phyloP scores from a whole-genome alignment of 768 basidiomycete genomes.

The Mycena olivaceomarginata region DNA sequence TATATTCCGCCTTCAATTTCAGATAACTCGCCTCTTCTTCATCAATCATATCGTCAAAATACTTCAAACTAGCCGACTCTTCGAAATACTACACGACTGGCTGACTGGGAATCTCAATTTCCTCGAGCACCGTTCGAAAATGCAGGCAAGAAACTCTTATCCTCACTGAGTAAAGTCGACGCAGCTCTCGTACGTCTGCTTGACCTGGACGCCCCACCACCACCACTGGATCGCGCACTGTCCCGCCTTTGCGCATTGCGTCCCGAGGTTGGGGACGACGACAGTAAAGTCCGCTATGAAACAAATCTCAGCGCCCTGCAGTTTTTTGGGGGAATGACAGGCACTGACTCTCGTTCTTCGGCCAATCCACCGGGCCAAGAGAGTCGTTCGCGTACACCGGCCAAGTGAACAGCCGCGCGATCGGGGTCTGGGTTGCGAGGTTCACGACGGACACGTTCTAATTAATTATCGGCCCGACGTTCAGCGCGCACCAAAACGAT shows the following conservation, averaged over 20 bases:
- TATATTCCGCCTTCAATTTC: no score
- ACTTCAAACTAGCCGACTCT: no score
- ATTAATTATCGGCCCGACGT: no score
- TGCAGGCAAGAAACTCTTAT: no score
- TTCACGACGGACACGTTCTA: constrained; percentile 60
- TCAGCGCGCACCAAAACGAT: no score
- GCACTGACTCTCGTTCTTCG: constrained; percentile 58
- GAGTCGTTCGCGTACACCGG: constrained; percentile 56
- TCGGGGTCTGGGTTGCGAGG: constrained; percentile 51
- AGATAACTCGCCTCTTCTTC: no score
- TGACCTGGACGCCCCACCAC: constrained; percentile 54
- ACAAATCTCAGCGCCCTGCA: background rate
- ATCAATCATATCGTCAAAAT: no score
- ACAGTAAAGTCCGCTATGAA: constrained; percentile 54
- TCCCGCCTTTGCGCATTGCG: constrained; percentile 52
- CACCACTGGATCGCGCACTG: constrained; percentile 63
- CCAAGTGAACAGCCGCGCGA: constrained; percentile 57
- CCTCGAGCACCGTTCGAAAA: no score
- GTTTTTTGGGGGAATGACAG: background rate
- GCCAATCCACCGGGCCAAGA: constrained; percentile 55
- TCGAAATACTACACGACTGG: no score
- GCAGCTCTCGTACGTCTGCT: constrained; percentile 60
- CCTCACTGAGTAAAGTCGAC: constrained; percentile 53
- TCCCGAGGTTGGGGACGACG: constrained; percentile 55
- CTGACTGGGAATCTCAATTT: no score